Evolutionary conservation across 2,329 filamentous ascomycete genomes (phyloP), one percentile per base, ranked within the genome.

Genomic region (Ceratocystis variospora): DNA sequence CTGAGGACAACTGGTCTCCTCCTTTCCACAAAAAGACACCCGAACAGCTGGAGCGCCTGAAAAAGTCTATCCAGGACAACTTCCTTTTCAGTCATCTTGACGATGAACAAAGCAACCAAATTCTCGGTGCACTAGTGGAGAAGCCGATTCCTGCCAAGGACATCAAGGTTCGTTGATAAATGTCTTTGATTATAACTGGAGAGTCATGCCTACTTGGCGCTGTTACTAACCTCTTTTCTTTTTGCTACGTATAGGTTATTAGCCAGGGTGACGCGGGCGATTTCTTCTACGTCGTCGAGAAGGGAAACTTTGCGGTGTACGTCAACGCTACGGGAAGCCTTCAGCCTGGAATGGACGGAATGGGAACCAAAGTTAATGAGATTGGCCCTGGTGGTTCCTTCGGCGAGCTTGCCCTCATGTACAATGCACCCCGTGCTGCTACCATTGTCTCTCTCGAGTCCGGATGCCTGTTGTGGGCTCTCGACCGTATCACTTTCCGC

Each of bases 281-380:
- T 76, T 97, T 89, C 79, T 99, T 99, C 78, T 99, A 99, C 75
- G 87, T 99, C 31, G 91, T 97, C 19, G 94, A 99, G 75, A 88
- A 87, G 70, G 94, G 94, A 50, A 81, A 81, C 25, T 97, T 97
- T 72, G 90, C 96, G 72, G 87, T 97, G 67, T 90, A 94, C 73
- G 92, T 97, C 76, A 92, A 96, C 75, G 75, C 81, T 12, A 82
- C 82, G 8, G 93, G 94, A 68, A 79, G 84, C 50, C 81, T 95
- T 65, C 89, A 96, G 73, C 81, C 90, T 6, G 93, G 93, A 0
- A 80, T 83, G 0, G 86, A 92, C 61, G 94, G 93, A 10, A 81
- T 96, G 77, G 94, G 94, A 62, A 80, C 81, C 68, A 89, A 90
- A 72, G 93, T 97, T 33, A 86, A 85, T 71, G 86, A 82, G 46